Base-by-base conservation (phyloP, 1,284 basidiomycete genomes). In the Spongispora temasekensis region DNA sequence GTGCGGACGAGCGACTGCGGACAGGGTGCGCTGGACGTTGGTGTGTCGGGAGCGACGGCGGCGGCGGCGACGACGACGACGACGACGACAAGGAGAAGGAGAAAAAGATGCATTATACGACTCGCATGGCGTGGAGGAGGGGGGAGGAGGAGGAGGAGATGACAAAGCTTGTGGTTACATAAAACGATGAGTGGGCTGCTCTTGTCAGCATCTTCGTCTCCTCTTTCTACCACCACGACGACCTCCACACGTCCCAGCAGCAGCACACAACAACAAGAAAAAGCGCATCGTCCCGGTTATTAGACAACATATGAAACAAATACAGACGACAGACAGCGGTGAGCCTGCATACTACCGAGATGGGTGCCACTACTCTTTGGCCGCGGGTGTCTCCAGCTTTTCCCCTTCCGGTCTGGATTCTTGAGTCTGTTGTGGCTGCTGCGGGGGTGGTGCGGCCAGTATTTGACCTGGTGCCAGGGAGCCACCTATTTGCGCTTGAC, bases 1-100 rank as follows among this genome's bases (percentile, higher is more conserved):
- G 75, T 70, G 59, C 87, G 83, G 23, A 88, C 71, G 60, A 89
- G 78, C 28, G 80, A 60, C 61, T 82, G 76, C 8, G 86, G 84
- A 65, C 86, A 88, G 57, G 78, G 69, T 5, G 78, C 75, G 65
- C 82, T 80, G 31, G 76, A 64, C 10, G 66, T 67, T 3, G 86
- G 85, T 2, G 85, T 83, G 62, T 87, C 86, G 37, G 58, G 48
- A 1, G 59, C 3, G 31, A 66, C 27, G 4, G 54, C 52, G 19
- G 27, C 1, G 8, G 58, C 57, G 7, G 65, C 68, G 9, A 34
- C 31, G 25, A 42, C 55, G 34, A 6, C 27, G 15, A 35, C 28
- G 6, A 48, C 5, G 28, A 46, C 51, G 40, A 42, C 21, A 8
- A 65, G 55, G 10, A 63, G 56, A 32, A 51, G 23, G 28, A 12